These are phyloP conservation scores for Buddleja alternifolia DNA, from an alignment of 257 asterid species.

Conservation along the genomic window DNA sequence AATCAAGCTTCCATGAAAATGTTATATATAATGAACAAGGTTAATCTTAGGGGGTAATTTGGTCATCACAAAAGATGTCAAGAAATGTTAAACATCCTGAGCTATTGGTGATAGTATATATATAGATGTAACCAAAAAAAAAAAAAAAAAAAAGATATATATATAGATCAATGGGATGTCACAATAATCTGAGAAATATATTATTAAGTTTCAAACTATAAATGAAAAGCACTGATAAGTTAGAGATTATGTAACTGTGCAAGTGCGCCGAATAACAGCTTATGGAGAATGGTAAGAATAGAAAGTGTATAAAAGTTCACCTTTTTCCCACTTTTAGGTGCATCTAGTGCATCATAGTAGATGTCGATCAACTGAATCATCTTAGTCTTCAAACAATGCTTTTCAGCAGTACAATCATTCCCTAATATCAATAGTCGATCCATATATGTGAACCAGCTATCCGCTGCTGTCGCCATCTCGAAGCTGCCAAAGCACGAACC, in stretches of 20 bases:
- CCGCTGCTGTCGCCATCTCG: slow-evolving; percentile 62
- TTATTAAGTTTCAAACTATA: neutral
- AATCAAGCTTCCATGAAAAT: too few species aligned
- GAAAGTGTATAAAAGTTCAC: slow-evolving; percentile 33
- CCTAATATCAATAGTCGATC: slow-evolving; percentile 66
- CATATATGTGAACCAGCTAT: slow-evolving; percentile 76
- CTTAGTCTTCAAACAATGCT: slow-evolving; percentile 36
- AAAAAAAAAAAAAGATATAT: too few species aligned
- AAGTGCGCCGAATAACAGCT: neutral
- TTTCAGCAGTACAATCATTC: slow-evolving; percentile 46
- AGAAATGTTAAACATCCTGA: too few species aligned
- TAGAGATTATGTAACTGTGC: neutral
- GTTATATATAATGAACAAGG: too few species aligned
- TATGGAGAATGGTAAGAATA: neutral
- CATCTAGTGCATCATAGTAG: slow-evolving; percentile 89
- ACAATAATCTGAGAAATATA: neutral
- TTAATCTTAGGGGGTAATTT: too few species aligned
- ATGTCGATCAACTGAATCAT: slow-evolving; percentile 58
- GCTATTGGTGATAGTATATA: too few species aligned
- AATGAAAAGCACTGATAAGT: neutral
- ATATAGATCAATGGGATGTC: neutral
- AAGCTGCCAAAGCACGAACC: slow-evolving; percentile 46
- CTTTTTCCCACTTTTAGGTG: slow-evolving; percentile 89
- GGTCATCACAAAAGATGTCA: too few species aligned
- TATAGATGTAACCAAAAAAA: too few species aligned